Conservation (phyloP, 768 basidiomycete species). For the Mycena chlorophos region DNA sequence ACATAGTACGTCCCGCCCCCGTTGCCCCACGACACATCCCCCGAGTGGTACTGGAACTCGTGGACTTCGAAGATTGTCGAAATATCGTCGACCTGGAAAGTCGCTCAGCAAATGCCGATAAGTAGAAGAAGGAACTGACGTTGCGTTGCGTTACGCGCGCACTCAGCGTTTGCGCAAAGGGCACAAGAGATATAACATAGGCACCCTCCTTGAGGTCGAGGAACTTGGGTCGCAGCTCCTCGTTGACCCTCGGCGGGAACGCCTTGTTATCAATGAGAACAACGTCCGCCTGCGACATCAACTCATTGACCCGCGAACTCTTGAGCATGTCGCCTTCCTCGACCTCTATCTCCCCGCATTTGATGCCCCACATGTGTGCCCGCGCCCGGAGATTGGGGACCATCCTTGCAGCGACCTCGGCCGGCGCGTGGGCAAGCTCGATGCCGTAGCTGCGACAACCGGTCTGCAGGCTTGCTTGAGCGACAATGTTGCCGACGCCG, state of each 20-base stretch:
- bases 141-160: slow-evolving; percentile 85
- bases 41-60: slow-evolving; percentile 65
- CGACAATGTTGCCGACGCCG: slow-evolving; percentile 82
- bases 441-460: slow-evolving; percentile 79
- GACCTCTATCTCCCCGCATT: slow-evolving; percentile 71
- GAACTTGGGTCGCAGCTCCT: slow-evolving; percentile 83
- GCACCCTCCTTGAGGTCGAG: slow-evolving; percentile 94
- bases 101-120: slow-evolving; percentile 5
- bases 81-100: slow-evolving; percentile 67
- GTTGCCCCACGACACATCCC: slow-evolving; percentile 81
- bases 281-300: slow-evolving; percentile 83
- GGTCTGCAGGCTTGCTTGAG: slow-evolving; percentile 79
- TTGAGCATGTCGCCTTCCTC: slow-evolving; percentile 86
- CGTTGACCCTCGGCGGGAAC: slow-evolving; percentile 81
- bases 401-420: slow-evolving; percentile 76
- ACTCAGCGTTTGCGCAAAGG: slow-evolving; percentile 73
- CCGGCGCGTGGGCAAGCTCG: slow-evolving; percentile 76
- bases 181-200: slow-evolving; percentile 83
- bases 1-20: slow-evolving; percentile 70
- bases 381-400: slow-evolving; percentile 71
- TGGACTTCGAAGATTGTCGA: slow-evolving; percentile 79
- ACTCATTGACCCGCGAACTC: slow-evolving; percentile 61
- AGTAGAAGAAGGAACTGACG: slow-evolving; percentile 39
- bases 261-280: slow-evolving; percentile 90
- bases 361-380: slow-evolving; percentile 90